Evolutionary conservation across 176 grass and related monocot genomes (phyloP).

Genomic region (Oryza officinalis): DNA sequence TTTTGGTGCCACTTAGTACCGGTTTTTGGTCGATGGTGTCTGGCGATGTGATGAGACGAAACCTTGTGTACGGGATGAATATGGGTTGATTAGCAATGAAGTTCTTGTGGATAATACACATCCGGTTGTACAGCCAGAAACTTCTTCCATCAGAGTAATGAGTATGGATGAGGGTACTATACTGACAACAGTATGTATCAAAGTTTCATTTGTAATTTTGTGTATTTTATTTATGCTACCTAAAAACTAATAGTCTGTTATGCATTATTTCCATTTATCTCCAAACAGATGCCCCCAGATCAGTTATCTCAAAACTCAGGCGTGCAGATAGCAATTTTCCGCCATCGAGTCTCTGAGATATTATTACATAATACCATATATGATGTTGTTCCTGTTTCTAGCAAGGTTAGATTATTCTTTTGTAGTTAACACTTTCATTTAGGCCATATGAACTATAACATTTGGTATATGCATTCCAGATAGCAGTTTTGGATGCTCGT

Average conservation of each 20-base stretch:
- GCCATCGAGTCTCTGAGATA: slow-evolving; percentile 47
- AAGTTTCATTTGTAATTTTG: slow-evolving; percentile 22
- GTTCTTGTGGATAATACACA: slow-evolving; percentile 48
- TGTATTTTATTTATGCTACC: slow-evolving; percentile 13
- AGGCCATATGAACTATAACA: slow-evolving; percentile 17
- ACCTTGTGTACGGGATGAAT: slow-evolving; percentile 44
- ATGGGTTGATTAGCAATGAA: slow-evolving; percentile 63
- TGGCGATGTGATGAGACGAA: slow-evolving; percentile 62
- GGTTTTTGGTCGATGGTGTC: slow-evolving; percentile 64
- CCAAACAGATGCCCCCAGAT: slow-evolving; percentile 51
- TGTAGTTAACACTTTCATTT: slow-evolving; percentile 19
- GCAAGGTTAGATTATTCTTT: slow-evolving; percentile 58
- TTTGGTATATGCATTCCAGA: slow-evolving; percentile 45
- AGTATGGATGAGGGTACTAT: slow-evolving; percentile 49
- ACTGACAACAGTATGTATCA: slow-evolving; percentile 60
- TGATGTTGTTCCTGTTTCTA: slow-evolving; percentile 66
- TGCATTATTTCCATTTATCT: slow-evolving; percentile 3
- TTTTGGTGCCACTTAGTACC: slow-evolving; percentile 59
- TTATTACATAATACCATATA: slow-evolving; percentile 62
- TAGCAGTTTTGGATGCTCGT: slow-evolving; percentile 59
- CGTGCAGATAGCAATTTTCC: slow-evolving; percentile 49
- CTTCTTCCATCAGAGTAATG: slow-evolving; percentile 33
- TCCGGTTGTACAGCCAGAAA: slow-evolving; percentile 42
- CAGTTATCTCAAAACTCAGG: slow-evolving; percentile 36
- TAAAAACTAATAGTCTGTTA: slow-evolving; percentile 24